Base-by-base conservation (phyloP, 208 protist genomes). In the Strigomonas galati region DNA sequence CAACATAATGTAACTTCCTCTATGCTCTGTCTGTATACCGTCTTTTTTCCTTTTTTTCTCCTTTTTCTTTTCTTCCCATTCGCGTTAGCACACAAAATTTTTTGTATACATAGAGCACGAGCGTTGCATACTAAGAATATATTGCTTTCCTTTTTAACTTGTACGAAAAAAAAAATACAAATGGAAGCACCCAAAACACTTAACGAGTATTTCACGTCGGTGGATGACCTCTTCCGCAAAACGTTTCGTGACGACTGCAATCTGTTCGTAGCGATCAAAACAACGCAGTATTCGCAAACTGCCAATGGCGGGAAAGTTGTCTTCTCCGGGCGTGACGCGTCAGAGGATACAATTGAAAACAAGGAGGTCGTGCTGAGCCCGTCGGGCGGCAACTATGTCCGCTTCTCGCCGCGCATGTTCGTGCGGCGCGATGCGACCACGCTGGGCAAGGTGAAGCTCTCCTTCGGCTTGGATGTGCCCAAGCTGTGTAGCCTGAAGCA, bases 221-320 rank as follows among this genome's bases (percentile, higher is more conserved):
- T 95, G 17, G 86, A 95, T 67, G 84, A 95, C 64, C 91, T 93
- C 65, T 93, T 95, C 44, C 68, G 81, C 37, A 95, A 95, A 62
- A 92, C 89, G 14, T 95, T 95, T 51, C 81, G 89, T 32, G 84
- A 95, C 69, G 80, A 93, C 49, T 84, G 70, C 24, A 55, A 31
- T 12, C 55, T 95, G 46, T 92, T 93, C 66, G 27, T 90, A 40
- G 82, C 84, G 19, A 75, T 95, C 12, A 91, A 95, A 61, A 82
- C 89, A 7, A 63, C 63, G 35, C 89, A 95, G 74, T 82, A 79
- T 63, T 83, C 84, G 17, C 76, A 88, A 35, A 73, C 71, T 12
- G 72, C 85, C 28, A 62, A 77, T 7, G 79, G 71, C 0, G 66
- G 65, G 32, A 78, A 82, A 37, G 62, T 85, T 17, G 9, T 24